phyloP scores from a whole-genome alignment of 2,329 filamentous ascomycete genomes.

The Ophiostoma populinum region DNA sequence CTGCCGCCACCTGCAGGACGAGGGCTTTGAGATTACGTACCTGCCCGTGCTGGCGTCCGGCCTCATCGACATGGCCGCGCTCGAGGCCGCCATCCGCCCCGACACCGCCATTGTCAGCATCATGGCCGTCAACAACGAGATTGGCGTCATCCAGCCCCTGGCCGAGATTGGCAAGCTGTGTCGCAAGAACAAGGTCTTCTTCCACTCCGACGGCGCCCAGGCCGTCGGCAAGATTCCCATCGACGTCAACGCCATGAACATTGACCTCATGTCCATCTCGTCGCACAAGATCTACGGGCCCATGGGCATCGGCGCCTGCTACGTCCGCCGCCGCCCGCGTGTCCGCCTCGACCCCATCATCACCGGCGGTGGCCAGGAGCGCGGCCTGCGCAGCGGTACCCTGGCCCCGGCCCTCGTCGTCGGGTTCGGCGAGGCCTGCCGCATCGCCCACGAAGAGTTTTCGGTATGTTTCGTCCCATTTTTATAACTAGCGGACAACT shows the following conservation, averaged over 20 bases:
- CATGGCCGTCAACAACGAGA: conserved; percentile 99
- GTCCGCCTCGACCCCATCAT: conserved; percentile 94
- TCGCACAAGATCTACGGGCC: conserved; percentile 98
- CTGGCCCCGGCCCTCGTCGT: conserved; percentile 76
- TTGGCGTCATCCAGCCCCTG: conserved; percentile 94
- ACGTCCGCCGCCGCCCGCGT: conserved; percentile 77
- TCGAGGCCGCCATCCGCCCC: conserved; percentile 77
- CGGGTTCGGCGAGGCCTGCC: conserved; percentile 89
- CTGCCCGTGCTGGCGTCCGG: conserved; percentile 77
- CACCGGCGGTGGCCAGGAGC: conserved; percentile 87
- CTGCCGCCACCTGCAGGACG: conserved; percentile 89
- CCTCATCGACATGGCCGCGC: conserved; percentile 65
- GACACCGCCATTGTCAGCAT: conserved; percentile 88
- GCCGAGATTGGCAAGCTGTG: conserved; percentile 88
- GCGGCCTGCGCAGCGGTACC: conserved; percentile 86
- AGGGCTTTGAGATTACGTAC: conserved; percentile 95
- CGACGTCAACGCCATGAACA: conserved; percentile 94
- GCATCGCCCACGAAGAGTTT: conserved; percentile 81
- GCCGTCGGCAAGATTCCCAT: conserved; percentile 97
- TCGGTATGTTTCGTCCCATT: conserved; percentile 43
- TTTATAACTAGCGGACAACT: conserved; percentile 4
- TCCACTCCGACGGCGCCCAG: conserved; percentile 93
- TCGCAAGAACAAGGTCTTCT: conserved; percentile 83
- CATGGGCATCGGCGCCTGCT: conserved; percentile 93
- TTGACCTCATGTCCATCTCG: conserved; percentile 97